These are phyloP conservation scores for Periconia sp. DNA, from an alignment of 2,329 filamentous ascomycete genomes.

Conservation along the genomic window DNA sequence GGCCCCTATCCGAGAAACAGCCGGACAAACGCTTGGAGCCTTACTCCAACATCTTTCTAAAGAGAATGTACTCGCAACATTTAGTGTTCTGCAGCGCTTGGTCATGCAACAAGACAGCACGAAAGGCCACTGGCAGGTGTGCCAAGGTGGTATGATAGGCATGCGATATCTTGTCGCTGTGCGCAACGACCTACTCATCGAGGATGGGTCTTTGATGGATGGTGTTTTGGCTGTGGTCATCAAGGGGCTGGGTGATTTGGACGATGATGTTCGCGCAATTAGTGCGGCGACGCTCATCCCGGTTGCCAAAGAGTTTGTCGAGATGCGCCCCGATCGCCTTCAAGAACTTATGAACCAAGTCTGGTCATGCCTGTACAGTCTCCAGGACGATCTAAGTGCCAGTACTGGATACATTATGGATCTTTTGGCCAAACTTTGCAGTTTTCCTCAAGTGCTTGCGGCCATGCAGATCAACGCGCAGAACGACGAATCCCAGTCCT, in stretches of 20 bases:
- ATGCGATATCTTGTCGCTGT: conserved; percentile 94
- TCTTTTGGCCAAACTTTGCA: conserved; percentile 89
- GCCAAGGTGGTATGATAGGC: conserved; percentile 97
- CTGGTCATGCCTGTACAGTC: conserved; percentile 93
- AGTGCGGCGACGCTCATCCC: conserved; percentile 97
- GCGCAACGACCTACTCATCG: conserved; percentile 84
- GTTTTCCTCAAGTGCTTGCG: conserved; percentile 87
- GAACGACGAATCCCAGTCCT: conserved; percentile 77
- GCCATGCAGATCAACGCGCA: conserved; percentile 91
- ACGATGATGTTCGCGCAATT: conserved; percentile 95
- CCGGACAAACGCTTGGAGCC: conserved; percentile 90
- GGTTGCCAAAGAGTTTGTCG: conserved; percentile 92
- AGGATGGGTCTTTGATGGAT: conserved; percentile 84
- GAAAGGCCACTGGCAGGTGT: conserved; percentile 85
- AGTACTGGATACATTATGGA: conserved; percentile 99
- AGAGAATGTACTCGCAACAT: conserved; percentile 79
- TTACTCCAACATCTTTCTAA: conserved; percentile 81
- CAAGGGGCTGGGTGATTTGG: conserved; percentile 85
- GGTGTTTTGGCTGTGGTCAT: conserved; percentile 91
- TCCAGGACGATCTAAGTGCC: conserved; percentile 95
- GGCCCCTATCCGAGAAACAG: conserved; percentile 91
- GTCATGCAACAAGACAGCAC: conserved; percentile 85
- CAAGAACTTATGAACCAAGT: conserved; percentile 88
- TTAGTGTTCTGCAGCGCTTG: conserved; percentile 80
- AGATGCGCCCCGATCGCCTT: conserved; percentile 75